Percentiles rank a stretch among this genome's conserved stretches.
These are phyloP conservation scores for Bipolaris victoriae DNA, from an alignment of 2,329 filamentous ascomycete genomes.

Conservation along the genomic window DNA sequence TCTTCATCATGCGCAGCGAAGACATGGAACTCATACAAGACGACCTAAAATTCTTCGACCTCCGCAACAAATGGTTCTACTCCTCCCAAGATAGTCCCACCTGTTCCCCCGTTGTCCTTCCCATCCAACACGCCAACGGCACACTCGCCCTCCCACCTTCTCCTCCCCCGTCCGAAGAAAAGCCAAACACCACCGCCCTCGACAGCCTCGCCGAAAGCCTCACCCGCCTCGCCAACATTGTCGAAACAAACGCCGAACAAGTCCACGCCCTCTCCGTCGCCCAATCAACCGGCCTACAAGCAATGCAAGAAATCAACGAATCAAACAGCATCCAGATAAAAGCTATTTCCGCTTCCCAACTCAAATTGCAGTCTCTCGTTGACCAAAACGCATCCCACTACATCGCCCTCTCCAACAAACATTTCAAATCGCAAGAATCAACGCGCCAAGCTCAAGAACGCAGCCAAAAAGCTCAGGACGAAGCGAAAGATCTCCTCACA, in stretches of 20 bases:
- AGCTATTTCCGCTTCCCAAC: conserved; percentile 39
- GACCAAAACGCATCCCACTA: conserved; percentile 45
- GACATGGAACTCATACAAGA: conserved; percentile 45
- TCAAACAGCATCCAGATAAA: conserved; percentile 45
- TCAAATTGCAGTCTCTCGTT: conserved; percentile 38
- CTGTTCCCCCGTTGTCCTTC: conserved; percentile 33
- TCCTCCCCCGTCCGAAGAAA: conserved; percentile 11
- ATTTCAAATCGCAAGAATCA: conserved; percentile 39
- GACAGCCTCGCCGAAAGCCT: conserved; percentile 33
- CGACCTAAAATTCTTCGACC: conserved; percentile 35
- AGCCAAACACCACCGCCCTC: conserved; percentile 25
- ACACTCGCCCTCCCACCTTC: conserved; percentile 22
- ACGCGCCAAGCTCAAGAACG: conserved; percentile 35
- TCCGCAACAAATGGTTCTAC: conserved; percentile 46
- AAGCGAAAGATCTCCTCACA: conserved; percentile 35
- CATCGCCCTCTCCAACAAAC: conserved; percentile 43
- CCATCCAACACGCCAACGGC: conserved; percentile 38
- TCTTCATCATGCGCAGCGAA: conserved; percentile 45
- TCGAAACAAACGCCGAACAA: conserved; percentile 40
- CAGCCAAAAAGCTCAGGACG: conserved; percentile 31
- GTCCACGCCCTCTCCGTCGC: conserved; percentile 44
- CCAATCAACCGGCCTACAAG: conserved; percentile 42
- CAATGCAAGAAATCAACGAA: conserved; percentile 48
- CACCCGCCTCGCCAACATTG: conserved; percentile 34
- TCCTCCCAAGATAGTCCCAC: conserved; percentile 33